phyloP scores from a whole-genome alignment of 768 basidiomycete genomes.

The Hebeloma cylindrosporum region DNA sequence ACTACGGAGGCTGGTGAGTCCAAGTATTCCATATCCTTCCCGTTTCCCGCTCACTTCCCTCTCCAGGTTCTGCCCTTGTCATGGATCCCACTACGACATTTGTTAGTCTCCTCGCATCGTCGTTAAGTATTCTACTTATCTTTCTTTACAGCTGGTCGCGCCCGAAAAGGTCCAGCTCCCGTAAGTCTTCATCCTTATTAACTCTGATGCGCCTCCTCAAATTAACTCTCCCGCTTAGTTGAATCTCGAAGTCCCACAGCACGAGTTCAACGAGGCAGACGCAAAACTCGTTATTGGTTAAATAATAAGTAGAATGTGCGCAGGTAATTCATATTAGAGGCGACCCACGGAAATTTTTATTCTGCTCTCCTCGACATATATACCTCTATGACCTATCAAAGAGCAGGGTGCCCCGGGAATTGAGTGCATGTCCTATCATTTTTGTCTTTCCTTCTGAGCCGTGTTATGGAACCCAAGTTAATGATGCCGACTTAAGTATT shows the following conservation, averaged over 20 bases:
- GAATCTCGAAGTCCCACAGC: conserved; percentile 90
- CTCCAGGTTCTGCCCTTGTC: conserved; percentile 92
- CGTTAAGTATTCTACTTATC: conserved; percentile 6
- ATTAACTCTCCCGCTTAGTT: conserved; percentile 46
- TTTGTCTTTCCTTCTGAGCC: too few relatives aligned
- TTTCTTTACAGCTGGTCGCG: conserved; percentile 72
- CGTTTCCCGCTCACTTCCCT: conserved; percentile 1
- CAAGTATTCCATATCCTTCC: conserved; percentile 1
- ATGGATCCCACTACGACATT: conserved; percentile 98
- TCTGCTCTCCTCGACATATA: too few relatives aligned
- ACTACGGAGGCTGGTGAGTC: conserved; percentile 95
- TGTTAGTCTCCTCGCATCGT: conserved; percentile 48
- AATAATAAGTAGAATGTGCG: conserved; percentile 25
- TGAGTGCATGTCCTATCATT: neutral
- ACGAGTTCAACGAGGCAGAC: conserved; percentile 86
- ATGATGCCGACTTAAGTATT: conserved; percentile 1
- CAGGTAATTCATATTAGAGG: conserved; percentile 17
- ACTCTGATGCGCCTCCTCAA: conserved; percentile 6
- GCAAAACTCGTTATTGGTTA: conserved; percentile 88
- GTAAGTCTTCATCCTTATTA: conserved; percentile 45
- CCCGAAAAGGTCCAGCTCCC: conserved; percentile 95
- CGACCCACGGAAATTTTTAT: conserved; percentile 31
- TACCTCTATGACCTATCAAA: too few relatives aligned
- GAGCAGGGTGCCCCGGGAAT: too few relatives aligned
- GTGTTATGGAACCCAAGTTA: too few relatives aligned